A percentile compares a stretch with the other conserved stretches of the same genome.
phyloP scores from a whole-genome alignment of 768 basidiomycete species.

The Pluteus cervinus region DNA sequence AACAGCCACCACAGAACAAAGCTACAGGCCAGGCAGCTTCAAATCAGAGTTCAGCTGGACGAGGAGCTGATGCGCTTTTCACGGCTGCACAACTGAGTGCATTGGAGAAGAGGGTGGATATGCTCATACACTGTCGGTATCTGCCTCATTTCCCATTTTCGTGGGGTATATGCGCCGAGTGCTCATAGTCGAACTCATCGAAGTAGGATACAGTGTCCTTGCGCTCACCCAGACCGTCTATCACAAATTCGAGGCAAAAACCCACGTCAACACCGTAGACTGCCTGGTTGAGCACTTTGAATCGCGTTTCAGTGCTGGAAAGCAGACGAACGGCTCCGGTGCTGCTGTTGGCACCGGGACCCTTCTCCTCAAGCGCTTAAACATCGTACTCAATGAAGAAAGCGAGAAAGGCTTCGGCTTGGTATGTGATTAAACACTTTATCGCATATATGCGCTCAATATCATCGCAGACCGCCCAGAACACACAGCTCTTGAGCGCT shows the following conservation, averaged over 20 bases:
- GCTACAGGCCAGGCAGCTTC: background rate
- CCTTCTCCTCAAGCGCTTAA: constrained; percentile 68
- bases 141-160: constrained; percentile 1
- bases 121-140: constrained; percentile 66
- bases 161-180: background rate
- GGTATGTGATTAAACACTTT: constrained; percentile 31
- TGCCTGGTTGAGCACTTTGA: constrained; percentile 54
- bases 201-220: constrained; percentile 85
- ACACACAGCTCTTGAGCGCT: constrained; percentile 47
- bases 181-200: constrained; percentile 5
- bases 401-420: constrained; percentile 85
- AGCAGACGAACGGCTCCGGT: too few relatives aligned
- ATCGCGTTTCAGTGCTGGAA: too few relatives aligned
- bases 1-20: constrained; percentile 13
- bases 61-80: constrained; percentile 27
- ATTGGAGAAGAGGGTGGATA: constrained; percentile 60
- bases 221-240: constrained; percentile 71
- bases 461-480: constrained; percentile 16
- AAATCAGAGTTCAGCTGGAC: too few relatives aligned
- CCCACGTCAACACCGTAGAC: constrained; percentile 60
- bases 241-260: constrained; percentile 66
- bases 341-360: too few relatives aligned
- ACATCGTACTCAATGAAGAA: constrained; percentile 75
- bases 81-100: constrained; percentile 49
- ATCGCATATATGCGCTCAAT: background rate